Conservation (phyloP, 129 eudicot species). For the Artemisia tridentata region DNA sequence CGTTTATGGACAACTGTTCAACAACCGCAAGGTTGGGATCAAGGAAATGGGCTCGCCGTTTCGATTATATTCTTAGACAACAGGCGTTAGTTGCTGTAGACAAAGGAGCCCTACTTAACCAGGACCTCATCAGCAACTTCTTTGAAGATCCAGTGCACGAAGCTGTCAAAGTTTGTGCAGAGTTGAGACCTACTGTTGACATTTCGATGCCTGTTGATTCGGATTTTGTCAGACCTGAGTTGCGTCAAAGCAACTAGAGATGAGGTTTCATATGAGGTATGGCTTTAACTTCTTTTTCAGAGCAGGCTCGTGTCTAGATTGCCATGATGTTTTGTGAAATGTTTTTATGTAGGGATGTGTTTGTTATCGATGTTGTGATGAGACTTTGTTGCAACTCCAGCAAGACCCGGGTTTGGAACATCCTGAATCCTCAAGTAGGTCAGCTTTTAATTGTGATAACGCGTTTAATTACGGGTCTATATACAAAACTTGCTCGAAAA, state of each 20-base stretch:
- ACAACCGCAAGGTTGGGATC: slow-evolving; percentile 94
- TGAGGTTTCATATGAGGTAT: background rate
- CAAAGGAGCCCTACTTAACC: slow-evolving; percentile 60
- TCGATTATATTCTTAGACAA: slow-evolving; percentile 86
- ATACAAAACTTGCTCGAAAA: no score
- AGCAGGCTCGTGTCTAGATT: slow-evolving; percentile 7
- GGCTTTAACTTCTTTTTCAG: background rate
- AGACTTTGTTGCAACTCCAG: slow-evolving; percentile 19
- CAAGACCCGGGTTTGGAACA: no score
- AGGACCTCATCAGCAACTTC: slow-evolving; percentile 87
- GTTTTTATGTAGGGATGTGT: background rate
- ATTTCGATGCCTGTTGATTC: slow-evolving; percentile 94
- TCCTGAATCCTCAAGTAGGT: no score
- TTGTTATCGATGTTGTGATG: slow-evolving; percentile 10
- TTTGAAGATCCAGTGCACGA: slow-evolving; percentile 85
- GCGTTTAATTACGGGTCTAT: no score
- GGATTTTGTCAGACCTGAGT: slow-evolving; percentile 92
- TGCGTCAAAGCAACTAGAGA: slow-evolving; percentile 58
- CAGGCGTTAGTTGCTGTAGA: slow-evolving; percentile 96
- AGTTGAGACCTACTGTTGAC: slow-evolving; percentile 92
- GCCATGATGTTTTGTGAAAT: background rate
- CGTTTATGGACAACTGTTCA: slow-evolving; percentile 94
- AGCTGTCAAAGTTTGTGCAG: slow-evolving; percentile 90
- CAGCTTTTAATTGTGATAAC: no score
- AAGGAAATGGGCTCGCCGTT: slow-evolving; percentile 98